A percentile compares a stretch with the other conserved stretches of the same genome.
These are phyloP conservation scores for Lepidium didymum DNA, from an alignment of 345 rosid species.

Conservation along the genomic window DNA sequence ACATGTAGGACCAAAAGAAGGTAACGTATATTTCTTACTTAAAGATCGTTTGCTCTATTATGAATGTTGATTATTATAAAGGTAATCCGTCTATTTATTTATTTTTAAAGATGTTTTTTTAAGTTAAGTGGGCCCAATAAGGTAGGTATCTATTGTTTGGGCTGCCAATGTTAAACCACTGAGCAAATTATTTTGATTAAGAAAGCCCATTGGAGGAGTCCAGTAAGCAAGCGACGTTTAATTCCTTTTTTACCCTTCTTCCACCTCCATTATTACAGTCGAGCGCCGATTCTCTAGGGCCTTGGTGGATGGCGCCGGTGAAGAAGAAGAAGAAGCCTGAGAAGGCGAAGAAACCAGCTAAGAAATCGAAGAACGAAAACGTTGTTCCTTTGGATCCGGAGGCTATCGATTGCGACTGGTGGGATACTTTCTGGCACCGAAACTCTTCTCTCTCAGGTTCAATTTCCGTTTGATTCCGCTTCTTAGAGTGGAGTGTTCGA, in stretches of 20 bases:
- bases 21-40: background rate
- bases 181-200: background rate
- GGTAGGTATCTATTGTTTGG: background rate
- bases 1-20: background rate
- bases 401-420: constrained; percentile 81
- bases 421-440: constrained; percentile 76
- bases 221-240: background rate
- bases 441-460: constrained; percentile 65
- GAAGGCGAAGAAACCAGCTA: too few species aligned
- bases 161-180: too few species aligned
- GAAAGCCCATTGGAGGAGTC: background rate
- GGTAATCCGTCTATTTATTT: background rate
- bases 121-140: background rate
- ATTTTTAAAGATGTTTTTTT: background rate
- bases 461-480: background rate
- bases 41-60: background rate
- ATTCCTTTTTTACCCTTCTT: background rate
- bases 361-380: constrained; percentile 50
- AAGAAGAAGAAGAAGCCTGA: constrained; percentile 43
- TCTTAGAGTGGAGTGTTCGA: background rate
- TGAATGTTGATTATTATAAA: background rate
- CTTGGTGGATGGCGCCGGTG: constrained; percentile 44
- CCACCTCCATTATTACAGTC: background rate
- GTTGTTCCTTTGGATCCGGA: constrained; percentile 56
- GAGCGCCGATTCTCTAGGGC: background rate